Percentiles rank a stretch among this genome's conserved stretches.
These are phyloP conservation scores for Teunomyces gatunensis DNA, from an alignment of 805 yeast genomes.

Conservation along the genomic window DNA sequence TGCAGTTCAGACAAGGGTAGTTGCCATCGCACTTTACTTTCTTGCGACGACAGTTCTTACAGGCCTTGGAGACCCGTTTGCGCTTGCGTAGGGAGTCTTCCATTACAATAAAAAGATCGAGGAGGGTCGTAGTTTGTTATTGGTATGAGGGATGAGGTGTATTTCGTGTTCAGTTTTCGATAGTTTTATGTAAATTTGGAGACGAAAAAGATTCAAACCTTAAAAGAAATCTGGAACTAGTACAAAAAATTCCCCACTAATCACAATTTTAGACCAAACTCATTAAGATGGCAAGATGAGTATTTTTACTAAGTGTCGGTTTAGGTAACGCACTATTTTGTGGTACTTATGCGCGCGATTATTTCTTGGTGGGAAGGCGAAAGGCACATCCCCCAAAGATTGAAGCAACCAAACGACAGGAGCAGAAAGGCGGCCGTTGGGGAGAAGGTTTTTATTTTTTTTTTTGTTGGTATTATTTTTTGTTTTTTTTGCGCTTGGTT, in stretches of 20 bases:
- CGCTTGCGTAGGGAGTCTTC: conserved; percentile 2
- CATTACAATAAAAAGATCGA: background rate
- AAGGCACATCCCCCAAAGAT: background rate
- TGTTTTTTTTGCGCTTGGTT: background rate
- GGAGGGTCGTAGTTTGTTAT: too few species aligned
- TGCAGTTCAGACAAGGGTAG: conserved; percentile 21
- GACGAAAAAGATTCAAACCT: background rate
- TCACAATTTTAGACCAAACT: background rate
- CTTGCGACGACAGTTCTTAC: conserved; percentile 45
- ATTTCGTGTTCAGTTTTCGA: background rate
- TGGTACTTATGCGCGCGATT: background rate
- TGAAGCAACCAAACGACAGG: background rate
- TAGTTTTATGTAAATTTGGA: background rate
- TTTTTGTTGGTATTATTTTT: background rate
- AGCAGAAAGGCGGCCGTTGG: background rate
- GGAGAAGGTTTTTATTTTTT: background rate
- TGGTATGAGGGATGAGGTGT: too few species aligned
- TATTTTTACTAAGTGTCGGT: background rate
- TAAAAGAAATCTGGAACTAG: background rate
- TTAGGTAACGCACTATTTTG: background rate
- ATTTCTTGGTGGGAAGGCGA: background rate
- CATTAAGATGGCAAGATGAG: background rate
- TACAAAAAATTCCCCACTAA: background rate
- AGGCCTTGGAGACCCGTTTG: conserved; percentile 26
- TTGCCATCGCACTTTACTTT: conserved; percentile 40